Evolutionary conservation across 129 eudicot species (phyloP), one percentile per base, ranked within the genome.

Genomic region (Smallanthus sonchifolius): DNA sequence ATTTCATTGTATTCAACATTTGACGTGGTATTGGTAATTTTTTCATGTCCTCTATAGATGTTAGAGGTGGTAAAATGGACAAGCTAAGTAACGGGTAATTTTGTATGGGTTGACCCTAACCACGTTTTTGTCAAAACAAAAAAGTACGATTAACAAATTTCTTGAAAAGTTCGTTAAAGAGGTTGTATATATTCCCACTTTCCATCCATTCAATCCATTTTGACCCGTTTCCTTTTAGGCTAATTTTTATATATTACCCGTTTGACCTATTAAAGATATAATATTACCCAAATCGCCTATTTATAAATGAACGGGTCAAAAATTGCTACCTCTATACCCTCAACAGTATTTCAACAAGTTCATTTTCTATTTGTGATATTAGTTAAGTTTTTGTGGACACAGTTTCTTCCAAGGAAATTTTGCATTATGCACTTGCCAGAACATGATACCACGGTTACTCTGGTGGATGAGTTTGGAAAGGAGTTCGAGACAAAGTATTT

Each of bases 401-500:
- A 69, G 62, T 15, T 69, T 69, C 45, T 69, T 69, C 74, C 74
- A n/a, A 69, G 7, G 62, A 49, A 48, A 47, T 69, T 69, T 49
- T 69, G 74, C n/a, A 32, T 32, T 7, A 47, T 30, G 61, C 45
- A 69, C 54, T 69, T 69, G 24, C 74, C 74, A 35, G 74, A 69
- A 5, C 62, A 48, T 69, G 74, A 69, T 15, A 34, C 62, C 10
- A 69, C 74, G 5, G 54, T 69, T 69, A 69, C 62, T 69, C 60
- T 69, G 7, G 62, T 69, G 45, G 74, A 69, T 7, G 74, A 69
- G 74, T 49, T 40, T 69, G 74, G 74, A 48, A 32, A 24, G 57
- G 73, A 68, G 57, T 68, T 68, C 42, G 34, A 69, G 47, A 69
- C 62, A 10, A 69, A 69, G 38, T 69, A 69, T 69, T 51, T 69